These are phyloP conservation scores for Paraphoma chrysanthemicola DNA, from an alignment of 2,329 filamentous ascomycete species.

Conservation along the genomic window DNA sequence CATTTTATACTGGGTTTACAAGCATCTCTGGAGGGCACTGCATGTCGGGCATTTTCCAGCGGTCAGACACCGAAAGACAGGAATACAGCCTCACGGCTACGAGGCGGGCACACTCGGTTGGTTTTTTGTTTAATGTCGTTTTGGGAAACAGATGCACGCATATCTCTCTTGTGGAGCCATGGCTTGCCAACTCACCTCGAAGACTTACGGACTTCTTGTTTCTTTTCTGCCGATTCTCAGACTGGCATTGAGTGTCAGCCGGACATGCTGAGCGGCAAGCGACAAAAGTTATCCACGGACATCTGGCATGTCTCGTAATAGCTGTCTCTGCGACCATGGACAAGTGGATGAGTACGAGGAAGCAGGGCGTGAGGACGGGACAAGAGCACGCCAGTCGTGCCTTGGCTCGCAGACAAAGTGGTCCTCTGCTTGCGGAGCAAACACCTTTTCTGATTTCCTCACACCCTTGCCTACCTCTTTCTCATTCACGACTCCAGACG, in stretches of 20 bases:
- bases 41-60: constrained; percentile 51
- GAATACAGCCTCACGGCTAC: constrained; percentile 53
- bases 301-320: constrained; percentile 48
- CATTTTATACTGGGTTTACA: constrained; percentile 39
- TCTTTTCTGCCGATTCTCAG: constrained; percentile 22
- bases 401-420: constrained; percentile 30
- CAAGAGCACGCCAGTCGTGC: constrained; percentile 42
- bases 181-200: constrained; percentile 37
- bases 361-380: constrained; percentile 29
- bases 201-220: constrained; percentile 24
- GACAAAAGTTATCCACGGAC: constrained; percentile 47
- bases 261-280: constrained; percentile 45
- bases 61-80: constrained; percentile 36
- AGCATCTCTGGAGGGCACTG: constrained; percentile 54
- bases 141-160: constrained; percentile 31
- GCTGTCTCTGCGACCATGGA: constrained; percentile 31
- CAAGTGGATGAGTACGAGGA: not conserved
- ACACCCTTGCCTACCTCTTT: constrained; percentile 44
- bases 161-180: constrained; percentile 47
- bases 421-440: constrained; percentile 50
- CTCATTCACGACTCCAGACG: constrained; percentile 18
- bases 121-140: constrained; percentile 51
- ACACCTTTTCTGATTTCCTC: constrained; percentile 34
- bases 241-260: constrained; percentile 50
- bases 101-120: constrained; percentile 49